phyloP scores from a whole-genome alignment of 2,329 filamentous ascomycete genomes.

The Zelopaecilomyces penicillatus region DNA sequence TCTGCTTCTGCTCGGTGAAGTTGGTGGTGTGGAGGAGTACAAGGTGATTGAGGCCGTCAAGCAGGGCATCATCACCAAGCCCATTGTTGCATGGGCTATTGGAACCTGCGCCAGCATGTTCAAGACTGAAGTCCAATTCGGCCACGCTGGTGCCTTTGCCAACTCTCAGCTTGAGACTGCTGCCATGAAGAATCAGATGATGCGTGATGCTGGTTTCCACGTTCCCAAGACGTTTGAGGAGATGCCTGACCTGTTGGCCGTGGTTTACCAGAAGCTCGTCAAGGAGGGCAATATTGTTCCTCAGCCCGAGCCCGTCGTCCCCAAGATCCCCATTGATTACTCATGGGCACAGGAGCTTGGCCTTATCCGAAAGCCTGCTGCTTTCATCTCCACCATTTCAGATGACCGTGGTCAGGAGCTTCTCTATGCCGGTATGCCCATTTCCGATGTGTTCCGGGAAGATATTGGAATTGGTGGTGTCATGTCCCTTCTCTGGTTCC shows the following conservation, averaged over 20 bases:
- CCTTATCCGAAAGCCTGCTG: conserved; percentile 98
- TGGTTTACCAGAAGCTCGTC: conserved; percentile 84
- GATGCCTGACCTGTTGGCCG: conserved; percentile 65
- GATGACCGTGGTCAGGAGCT: conserved; percentile 99
- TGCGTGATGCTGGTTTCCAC: conserved; percentile 89
- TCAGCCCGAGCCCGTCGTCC: conserved; percentile 79
- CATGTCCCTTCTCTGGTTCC: conserved; percentile 99
- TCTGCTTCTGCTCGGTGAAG: conserved; percentile 89
- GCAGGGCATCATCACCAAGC: conserved; percentile 91
- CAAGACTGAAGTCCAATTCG: conserved; percentile 99
- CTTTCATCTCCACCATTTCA: conserved; percentile 99
- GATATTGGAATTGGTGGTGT: conserved; percentile 99
- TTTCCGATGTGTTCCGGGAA: conserved; percentile 99
- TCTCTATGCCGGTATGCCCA: conserved; percentile 97
- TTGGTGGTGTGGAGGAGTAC: conserved; percentile 99
- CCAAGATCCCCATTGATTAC: conserved; percentile 99
- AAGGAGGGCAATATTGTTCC: conserved; percentile 77
- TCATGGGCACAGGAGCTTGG: conserved; percentile 99
- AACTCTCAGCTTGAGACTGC: conserved; percentile 99
- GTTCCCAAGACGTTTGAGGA: conserved; percentile 97
- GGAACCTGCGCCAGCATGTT: conserved; percentile 99
- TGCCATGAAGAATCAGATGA: conserved; percentile 90
- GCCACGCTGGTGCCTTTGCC: conserved; percentile 95
- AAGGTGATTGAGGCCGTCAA: conserved; percentile 98
- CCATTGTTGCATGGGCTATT: conserved; percentile 98